Evolutionary conservation across 805 yeast species (phyloP).

Genomic region (Saccharomycopsis sp.): DNA sequence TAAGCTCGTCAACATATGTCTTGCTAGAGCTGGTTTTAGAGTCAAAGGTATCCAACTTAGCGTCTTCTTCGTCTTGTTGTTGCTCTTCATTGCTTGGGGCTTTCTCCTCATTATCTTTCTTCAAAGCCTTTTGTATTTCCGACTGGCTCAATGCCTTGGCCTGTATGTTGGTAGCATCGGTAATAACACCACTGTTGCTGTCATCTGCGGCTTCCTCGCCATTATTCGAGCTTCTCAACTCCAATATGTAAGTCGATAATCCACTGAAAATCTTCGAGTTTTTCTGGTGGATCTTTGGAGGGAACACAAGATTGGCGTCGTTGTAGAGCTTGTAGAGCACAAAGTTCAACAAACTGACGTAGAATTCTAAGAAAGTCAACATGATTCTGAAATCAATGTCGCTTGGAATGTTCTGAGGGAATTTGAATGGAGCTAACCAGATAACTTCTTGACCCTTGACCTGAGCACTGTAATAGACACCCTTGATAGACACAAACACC

Average conservation of each 20-base stretch:
- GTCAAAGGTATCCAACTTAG: slow-evolving; percentile 64
- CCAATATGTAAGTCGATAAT: slow-evolving; percentile 72
- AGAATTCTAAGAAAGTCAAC: slow-evolving; percentile 94
- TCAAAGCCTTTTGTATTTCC: slow-evolving; percentile 30
- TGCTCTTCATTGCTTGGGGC: slow-evolving; percentile 34
- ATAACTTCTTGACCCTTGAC: slow-evolving; percentile 87
- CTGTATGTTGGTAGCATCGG: slow-evolving; percentile 30
- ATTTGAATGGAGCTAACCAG: slow-evolving; percentile 96
- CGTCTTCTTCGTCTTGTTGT: slow-evolving; percentile 29
- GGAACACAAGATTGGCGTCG: slow-evolving; percentile 81
- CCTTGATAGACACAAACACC: slow-evolving; percentile 94
- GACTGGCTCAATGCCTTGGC: slow-evolving; percentile 45
- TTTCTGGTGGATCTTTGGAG: slow-evolving; percentile 61
- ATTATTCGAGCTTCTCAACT: slow-evolving; percentile 33
- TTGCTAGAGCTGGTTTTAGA: slow-evolving; percentile 45
- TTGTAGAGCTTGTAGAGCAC: slow-evolving; percentile 79
- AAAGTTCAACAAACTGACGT: slow-evolving; percentile 85
- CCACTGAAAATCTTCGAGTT: slow-evolving; percentile 88
- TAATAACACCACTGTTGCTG: slow-evolving; percentile 29
- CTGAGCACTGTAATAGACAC: slow-evolving; percentile 89
- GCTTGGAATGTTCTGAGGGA: slow-evolving; percentile 89
- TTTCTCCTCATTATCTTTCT: slow-evolving; percentile 35
- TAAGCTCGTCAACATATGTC: slow-evolving; percentile 58
- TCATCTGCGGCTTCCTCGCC: slow-evolving; percentile 25
- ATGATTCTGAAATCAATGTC: slow-evolving; percentile 95